These are phyloP conservation scores for Diaporthe sp. DNA, from an alignment of 2,329 filamentous ascomycete species.

Conservation along the genomic window DNA sequence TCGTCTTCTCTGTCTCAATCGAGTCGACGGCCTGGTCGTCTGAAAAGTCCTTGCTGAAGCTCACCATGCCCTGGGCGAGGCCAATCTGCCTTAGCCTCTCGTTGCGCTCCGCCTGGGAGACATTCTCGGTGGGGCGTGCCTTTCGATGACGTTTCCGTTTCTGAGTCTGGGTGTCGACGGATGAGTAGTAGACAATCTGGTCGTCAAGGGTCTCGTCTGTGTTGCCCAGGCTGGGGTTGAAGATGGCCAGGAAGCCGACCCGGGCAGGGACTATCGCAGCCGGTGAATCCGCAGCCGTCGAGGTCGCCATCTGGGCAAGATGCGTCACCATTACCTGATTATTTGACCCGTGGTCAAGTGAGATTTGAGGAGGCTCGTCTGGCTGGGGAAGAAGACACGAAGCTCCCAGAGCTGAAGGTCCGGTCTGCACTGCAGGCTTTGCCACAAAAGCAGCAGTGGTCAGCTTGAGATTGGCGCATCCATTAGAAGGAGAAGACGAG, in stretches of 20 bases:
- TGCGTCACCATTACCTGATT: not conserved
- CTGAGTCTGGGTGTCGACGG: slow-evolving; percentile 61
- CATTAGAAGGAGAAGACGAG: not conserved
- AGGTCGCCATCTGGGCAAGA: slow-evolving; percentile 24
- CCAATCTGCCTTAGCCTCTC: slow-evolving; percentile 93
- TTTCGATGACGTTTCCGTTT: slow-evolving; percentile 57
- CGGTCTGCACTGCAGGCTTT: slow-evolving; percentile 23
- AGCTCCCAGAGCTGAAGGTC: slow-evolving; percentile 18
- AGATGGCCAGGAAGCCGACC: slow-evolving; percentile 92
- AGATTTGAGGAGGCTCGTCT: not conserved
- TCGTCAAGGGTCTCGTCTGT: slow-evolving; percentile 74
- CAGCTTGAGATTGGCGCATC: not conserved
- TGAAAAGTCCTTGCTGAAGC: slow-evolving; percentile 91
- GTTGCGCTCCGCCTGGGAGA: slow-evolving; percentile 79
- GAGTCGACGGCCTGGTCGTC: slow-evolving; percentile 82
- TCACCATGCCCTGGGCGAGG: slow-evolving; percentile 95
- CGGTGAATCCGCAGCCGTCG: slow-evolving; percentile 17
- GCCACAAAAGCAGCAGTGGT: slow-evolving; percentile 19
- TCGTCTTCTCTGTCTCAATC: slow-evolving; percentile 91
- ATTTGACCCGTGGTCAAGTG: not conserved
- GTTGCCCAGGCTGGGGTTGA: slow-evolving; percentile 85
- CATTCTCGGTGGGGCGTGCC: slow-evolving; percentile 57
- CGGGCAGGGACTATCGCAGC: slow-evolving; percentile 77
- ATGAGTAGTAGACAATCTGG: slow-evolving; percentile 95
- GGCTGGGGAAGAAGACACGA: not conserved